phyloP scores from a whole-genome alignment of 495 filamentous ascomycete genomes.

The Tuber umbilicatum region DNA sequence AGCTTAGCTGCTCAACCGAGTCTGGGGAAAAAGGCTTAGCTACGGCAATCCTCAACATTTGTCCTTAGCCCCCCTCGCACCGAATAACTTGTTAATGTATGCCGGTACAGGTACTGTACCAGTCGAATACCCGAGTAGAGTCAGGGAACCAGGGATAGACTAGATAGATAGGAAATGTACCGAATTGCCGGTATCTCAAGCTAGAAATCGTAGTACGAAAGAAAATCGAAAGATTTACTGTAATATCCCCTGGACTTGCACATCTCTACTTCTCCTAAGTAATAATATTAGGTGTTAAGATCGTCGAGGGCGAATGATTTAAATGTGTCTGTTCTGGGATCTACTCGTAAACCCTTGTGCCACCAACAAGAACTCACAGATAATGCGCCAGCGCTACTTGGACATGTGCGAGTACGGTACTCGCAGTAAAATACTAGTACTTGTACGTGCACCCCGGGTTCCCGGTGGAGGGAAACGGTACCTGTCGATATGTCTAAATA shows the following conservation, averaged over 20 bases:
- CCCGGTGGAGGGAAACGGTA: not conserved
- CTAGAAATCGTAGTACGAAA: not conserved
- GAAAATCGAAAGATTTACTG: not conserved
- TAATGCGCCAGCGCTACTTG: no score
- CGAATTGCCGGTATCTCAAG: not conserved
- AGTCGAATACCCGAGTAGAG: not conserved
- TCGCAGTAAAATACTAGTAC: no score
- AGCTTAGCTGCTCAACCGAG: slow-evolving; percentile 2
- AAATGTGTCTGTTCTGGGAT: not conserved
- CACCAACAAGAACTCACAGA: not conserved
- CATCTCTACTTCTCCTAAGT: not conserved
- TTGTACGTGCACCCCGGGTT: no score
- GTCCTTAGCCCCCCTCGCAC: not conserved
- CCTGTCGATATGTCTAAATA: not conserved
- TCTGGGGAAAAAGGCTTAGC: not conserved
- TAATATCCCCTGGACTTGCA: not conserved
- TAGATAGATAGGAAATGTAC: not conserved
- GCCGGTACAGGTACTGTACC: not conserved
- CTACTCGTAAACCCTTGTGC: not conserved
- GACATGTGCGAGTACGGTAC: no score
- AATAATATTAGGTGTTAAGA: not conserved
- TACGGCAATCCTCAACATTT: not conserved
- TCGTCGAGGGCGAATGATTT: not conserved
- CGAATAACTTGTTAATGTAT: not conserved
- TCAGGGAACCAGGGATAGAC: not conserved